Percentiles rank a stretch among this genome's conserved stretches.
These are phyloP conservation scores for Cystobasidium tubakii DNA, from an alignment of 768 basidiomycete genomes.

Conservation along the genomic window DNA sequence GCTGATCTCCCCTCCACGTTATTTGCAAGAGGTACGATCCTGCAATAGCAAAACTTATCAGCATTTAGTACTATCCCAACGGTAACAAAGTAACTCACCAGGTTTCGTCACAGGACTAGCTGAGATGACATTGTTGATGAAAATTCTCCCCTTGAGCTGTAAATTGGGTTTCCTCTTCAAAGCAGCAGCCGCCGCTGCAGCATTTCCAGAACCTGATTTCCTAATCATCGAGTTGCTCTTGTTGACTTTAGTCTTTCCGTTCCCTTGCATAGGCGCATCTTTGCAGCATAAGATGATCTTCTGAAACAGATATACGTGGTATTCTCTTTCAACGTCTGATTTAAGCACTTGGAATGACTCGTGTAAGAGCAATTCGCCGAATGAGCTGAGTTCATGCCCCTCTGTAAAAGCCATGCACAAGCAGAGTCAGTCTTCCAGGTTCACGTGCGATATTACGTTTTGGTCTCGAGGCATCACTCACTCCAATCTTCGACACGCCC, in stretches of 20 bases:
- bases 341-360: slow-evolving; percentile 95
- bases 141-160: slow-evolving; percentile 90
- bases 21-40: slow-evolving; percentile 74
- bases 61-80: slow-evolving; percentile 32
- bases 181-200: slow-evolving; percentile 49
- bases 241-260: slow-evolving; percentile 59
- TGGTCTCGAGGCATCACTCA: no score
- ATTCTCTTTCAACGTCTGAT: slow-evolving; percentile 91
- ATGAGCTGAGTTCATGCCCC: slow-evolving; percentile 88
- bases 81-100: slow-evolving; percentile 55
- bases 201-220: slow-evolving; percentile 57
- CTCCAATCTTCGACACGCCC: slow-evolving; percentile 92
- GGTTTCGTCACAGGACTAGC: slow-evolving; percentile 63
- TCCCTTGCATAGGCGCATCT: slow-evolving; percentile 67
- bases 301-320: slow-evolving; percentile 97
- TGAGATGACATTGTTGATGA: slow-evolving; percentile 88
- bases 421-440: no score
- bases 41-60: slow-evolving; percentile 35
- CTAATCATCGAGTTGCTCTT: slow-evolving; percentile 68
- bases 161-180: slow-evolving; percentile 63
- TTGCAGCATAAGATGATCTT: slow-evolving; percentile 99
- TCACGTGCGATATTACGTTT: no score
- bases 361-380: slow-evolving; percentile 87
- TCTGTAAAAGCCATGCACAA: slow-evolving; percentile 47
- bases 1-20: slow-evolving; percentile 91